Conservation (phyloP, 2,329 filamentous ascomycete species). For the Stylonectria norvegica region DNA sequence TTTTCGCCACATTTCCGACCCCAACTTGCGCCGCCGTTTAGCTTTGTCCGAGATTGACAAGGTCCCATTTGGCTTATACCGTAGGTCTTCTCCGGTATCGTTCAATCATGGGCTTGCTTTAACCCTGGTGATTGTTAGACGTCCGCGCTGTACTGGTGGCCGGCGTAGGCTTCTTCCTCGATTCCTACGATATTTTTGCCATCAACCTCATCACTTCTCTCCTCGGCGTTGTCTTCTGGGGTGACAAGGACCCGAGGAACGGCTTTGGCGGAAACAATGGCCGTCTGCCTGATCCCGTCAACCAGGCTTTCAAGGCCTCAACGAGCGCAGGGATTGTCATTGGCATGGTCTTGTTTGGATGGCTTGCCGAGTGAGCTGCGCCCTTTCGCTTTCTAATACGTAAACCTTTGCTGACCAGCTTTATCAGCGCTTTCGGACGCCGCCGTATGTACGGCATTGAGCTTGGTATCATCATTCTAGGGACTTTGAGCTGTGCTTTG, state of each 20-base stretch:
- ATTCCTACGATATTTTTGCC: constrained; percentile 79
- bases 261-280: constrained; percentile 53
- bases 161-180: constrained; percentile 79
- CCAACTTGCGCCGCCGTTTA: constrained; percentile 71
- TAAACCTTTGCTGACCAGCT: constrained; percentile 12
- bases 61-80: constrained; percentile 72
- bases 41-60: constrained; percentile 79
- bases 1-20: constrained; percentile 62
- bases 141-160: constrained; percentile 71
- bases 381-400: background rate
- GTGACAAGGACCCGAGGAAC: constrained; percentile 39
- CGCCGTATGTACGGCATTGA: constrained; percentile 82
- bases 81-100: constrained; percentile 31
- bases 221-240: constrained; percentile 75
- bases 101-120: too few relatives aligned
- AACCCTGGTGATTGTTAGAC: constrained; percentile 40
- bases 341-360: constrained; percentile 74
- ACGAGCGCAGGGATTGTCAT: constrained; percentile 76
- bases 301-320: constrained; percentile 76
- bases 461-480: constrained; percentile 67
- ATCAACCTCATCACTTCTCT: constrained; percentile 71
- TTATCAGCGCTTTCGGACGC: constrained; percentile 57
- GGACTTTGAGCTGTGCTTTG: constrained; percentile 65
- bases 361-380: constrained; percentile 61
- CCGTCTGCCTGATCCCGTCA: constrained; percentile 59